Evolutionary conservation across 2,329 filamentous ascomycete genomes (phyloP).

Genomic region (Xylariaceae sp.): DNA sequence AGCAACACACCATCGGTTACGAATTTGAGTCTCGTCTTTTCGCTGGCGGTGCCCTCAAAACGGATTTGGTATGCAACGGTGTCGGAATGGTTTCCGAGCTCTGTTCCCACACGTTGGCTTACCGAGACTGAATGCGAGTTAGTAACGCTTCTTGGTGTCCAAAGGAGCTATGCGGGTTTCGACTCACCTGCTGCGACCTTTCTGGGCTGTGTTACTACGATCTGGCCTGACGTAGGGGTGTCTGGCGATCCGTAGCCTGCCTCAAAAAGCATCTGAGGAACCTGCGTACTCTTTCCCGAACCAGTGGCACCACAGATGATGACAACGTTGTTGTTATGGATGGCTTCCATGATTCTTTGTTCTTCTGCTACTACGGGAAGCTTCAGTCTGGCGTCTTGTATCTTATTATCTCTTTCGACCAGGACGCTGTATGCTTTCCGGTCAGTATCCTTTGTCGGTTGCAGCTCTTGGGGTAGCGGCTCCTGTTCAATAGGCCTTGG

Average conservation of each 20-base stretch:
- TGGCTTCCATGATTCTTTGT: conserved; percentile 96
- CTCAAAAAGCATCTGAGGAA: conserved; percentile 94
- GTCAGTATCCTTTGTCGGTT: conserved; percentile 52
- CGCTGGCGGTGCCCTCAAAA: conserved; percentile 77
- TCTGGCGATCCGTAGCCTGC: conserved; percentile 77
- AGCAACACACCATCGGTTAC: conserved; percentile 98
- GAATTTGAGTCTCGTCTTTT: conserved; percentile 89
- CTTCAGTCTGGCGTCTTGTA: conserved; percentile 72
- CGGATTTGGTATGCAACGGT: conserved; percentile 90
- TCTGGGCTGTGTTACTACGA: conserved; percentile 90
- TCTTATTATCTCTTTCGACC: conserved; percentile 63
- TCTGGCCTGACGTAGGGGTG: conserved; percentile 81
- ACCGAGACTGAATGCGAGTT: conserved; percentile 76
- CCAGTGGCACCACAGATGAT: conserved; percentile 93
- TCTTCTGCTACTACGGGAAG: conserved; percentile 92
- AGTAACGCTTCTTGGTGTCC: background rate
- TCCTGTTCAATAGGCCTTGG: conserved; percentile 66
- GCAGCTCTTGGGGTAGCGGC: conserved; percentile 61
- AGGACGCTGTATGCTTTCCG: conserved; percentile 73
- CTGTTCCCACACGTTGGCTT: conserved; percentile 83
- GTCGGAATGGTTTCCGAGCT: conserved; percentile 71
- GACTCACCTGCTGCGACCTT: conserved; percentile 67
- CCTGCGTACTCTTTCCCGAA: conserved; percentile 95
- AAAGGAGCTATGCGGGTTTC: background rate
- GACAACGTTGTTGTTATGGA: conserved; percentile 84